Evolutionary conservation across 2,329 filamentous ascomycete genomes (phyloP), one percentile per base, ranked within the genome.

Genomic region (Stenocarpella maydis): DNA sequence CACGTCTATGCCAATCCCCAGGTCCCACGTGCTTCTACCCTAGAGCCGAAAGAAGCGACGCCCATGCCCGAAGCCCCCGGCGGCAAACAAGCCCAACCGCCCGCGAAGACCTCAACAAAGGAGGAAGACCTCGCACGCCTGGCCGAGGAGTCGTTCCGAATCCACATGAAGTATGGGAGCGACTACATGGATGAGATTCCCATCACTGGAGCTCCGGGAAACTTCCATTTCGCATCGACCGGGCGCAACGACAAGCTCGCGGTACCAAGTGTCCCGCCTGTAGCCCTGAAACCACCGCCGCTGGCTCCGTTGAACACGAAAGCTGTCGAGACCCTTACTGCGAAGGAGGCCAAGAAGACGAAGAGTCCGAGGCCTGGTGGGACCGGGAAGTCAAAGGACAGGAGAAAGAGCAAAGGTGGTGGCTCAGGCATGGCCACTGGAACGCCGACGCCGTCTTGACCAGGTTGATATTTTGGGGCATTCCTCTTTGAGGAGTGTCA

Each of bases 131-230:
- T 86, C 70, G 72, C 77, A 5, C 81, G 83, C 17, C 77, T 87
- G 3, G 82, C 88, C 2, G 87, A 90, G 73, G 87, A 90, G 73
- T 86, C 88, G 0, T 85, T 89, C 71, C 78, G 82, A 73, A 82
- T 88, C 49, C 87, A 89, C 73, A 81, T 88, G 78, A 84, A 83
- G 71, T 87, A 86, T 73, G 89, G 88, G 45, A 86, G 87, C 60
- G 88, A 91, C 72, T 91, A 89, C 75, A 87, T 91, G 78, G 88
- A 91, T 77, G 87, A 91, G 77, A 91, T 90, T 73, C 88, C 89
- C 50, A 91, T 91, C 74, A 90, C 88, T 0, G 89, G 90, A 60
- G 84, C 86, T 37, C 89, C 89, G 0, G 89, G 89, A 61, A 87
- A 89, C 66, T 91, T 91, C 77, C 88, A 90, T 73, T 83, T 91